phyloP scores from a whole-genome alignment of 768 basidiomycete genomes.

The Cubamyces lactineus region DNA sequence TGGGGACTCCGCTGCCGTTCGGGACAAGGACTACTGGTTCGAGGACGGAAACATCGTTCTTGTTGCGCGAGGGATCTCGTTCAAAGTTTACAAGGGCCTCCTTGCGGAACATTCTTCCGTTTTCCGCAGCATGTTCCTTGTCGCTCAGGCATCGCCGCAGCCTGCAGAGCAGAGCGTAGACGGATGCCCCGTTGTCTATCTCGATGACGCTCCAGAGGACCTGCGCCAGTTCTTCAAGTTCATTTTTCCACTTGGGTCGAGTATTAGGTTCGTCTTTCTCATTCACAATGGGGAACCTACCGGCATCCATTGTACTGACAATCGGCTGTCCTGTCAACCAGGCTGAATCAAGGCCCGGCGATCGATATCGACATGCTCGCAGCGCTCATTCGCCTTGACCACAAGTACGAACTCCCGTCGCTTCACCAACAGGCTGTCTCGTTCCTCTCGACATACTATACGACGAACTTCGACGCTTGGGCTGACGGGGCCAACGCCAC shows the following conservation, averaged over 20 bases:
- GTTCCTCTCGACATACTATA: background rate
- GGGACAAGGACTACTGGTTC: slow-evolving; percentile 31
- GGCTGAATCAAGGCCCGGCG: background rate
- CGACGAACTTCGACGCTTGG: background rate
- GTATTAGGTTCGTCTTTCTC: background rate
- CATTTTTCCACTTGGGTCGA: background rate
- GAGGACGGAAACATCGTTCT: slow-evolving; percentile 35
- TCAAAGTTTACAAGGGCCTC: slow-evolving; percentile 31
- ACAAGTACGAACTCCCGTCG: slow-evolving; percentile 14
- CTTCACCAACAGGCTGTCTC: background rate
- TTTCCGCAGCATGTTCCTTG: slow-evolving; percentile 23
- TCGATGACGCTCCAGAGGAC: slow-evolving; percentile 5
- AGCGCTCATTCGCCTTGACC: slow-evolving; percentile 3
- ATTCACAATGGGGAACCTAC: background rate
- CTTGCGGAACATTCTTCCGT: slow-evolving; percentile 31
- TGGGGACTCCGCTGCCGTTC: background rate
- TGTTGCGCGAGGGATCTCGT: slow-evolving; percentile 27
- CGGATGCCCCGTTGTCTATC: background rate
- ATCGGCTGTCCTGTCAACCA: background rate
- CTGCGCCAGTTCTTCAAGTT: slow-evolving; percentile 2
- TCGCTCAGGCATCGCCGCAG: slow-evolving; percentile 2
- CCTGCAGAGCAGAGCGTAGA: background rate
- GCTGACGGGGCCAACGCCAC: background rate
- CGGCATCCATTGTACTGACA: background rate
- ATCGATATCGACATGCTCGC: background rate